Evolutionary conservation across 1,284 basidiomycete species (phyloP).

Genomic region (Rhodotorula sp.): DNA sequence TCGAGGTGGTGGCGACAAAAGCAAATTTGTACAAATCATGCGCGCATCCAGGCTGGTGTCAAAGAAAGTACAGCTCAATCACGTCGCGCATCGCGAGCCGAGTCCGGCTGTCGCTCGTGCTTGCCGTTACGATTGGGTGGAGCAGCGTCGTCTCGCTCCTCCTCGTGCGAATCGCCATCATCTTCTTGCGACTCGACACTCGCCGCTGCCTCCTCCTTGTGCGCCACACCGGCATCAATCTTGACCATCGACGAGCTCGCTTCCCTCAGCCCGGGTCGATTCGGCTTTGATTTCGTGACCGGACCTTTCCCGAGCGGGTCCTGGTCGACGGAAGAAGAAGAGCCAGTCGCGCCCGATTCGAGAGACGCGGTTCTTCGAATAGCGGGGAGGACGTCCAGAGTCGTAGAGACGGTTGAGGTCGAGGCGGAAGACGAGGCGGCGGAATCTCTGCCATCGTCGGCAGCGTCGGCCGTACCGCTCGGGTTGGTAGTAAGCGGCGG

Average conservation of each 20-base stretch:
- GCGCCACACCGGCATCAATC: neutral
- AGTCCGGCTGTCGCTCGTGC: neutral
- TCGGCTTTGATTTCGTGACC: neutral
- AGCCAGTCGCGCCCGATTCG: constrained; percentile 1
- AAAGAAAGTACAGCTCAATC: neutral
- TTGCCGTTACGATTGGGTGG: too few species aligned
- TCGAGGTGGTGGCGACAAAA: too few species aligned
- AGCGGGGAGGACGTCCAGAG: neutral
- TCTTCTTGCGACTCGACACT: neutral
- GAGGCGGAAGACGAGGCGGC: neutral
- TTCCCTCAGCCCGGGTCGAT: neutral
- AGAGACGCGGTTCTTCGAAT: neutral
- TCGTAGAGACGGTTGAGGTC: neutral
- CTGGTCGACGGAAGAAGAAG: neutral
- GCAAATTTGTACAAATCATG: too few species aligned
- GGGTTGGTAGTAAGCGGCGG: neutral
- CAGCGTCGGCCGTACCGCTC: neutral
- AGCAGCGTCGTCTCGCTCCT: neutral
- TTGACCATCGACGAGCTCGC: constrained; percentile 9
- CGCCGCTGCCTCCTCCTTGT: neutral
- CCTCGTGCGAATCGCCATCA: neutral
- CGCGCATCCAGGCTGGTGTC: too few species aligned
- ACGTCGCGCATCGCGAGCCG: neutral
- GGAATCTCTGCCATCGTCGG: neutral
- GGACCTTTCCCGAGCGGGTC: neutral